A percentile compares a stretch with the other conserved stretches of the same genome.
Evolutionary conservation across 305 asterid genomes (phyloP).

Genomic region (Solanum aculeatissimum): DNA sequence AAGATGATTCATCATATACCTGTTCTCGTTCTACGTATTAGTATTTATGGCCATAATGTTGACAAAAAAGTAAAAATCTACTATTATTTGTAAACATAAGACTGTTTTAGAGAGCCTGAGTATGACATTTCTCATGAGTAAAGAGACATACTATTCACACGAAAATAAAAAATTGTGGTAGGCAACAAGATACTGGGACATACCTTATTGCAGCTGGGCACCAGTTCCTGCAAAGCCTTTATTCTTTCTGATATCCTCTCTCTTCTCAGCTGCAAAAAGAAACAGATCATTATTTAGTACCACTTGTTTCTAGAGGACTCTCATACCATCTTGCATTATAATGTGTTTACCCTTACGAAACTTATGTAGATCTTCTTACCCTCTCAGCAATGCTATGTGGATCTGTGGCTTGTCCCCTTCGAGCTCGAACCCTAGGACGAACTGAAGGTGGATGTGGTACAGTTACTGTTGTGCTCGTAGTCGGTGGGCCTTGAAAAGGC

Average conservation of each 20-base stretch:
- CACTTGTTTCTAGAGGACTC: neutral
- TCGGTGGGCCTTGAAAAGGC: slow-evolving; percentile 76
- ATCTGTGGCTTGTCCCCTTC: slow-evolving; percentile 94
- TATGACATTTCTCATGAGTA: neutral
- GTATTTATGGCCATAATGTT: neutral
- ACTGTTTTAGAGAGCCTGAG: neutral
- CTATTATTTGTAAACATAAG: neutral
- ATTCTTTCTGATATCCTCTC: slow-evolving; percentile 90
- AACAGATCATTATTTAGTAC: neutral
- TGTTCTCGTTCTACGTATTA: neutral
- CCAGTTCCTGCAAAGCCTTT: slow-evolving; percentile 91
- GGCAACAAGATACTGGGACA: neutral
- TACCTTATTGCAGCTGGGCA: slow-evolving; percentile 95
- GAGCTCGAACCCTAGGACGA: slow-evolving; percentile 82
- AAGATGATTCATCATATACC: neutral
- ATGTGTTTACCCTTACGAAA: neutral
- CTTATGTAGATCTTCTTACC: slow-evolving; percentile 20
- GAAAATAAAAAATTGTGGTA: neutral
- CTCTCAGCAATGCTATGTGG: slow-evolving; percentile 94
- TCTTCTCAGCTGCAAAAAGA: slow-evolving; percentile 56
- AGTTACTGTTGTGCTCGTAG: slow-evolving; percentile 44
- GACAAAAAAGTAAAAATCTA: neutral
- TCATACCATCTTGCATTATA: neutral
- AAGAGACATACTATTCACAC: neutral
- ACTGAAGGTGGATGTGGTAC: slow-evolving; percentile 65